Base-by-base conservation (phyloP, 108 stramenopile species). In the Pseudonitzschia multistriata region DNA sequence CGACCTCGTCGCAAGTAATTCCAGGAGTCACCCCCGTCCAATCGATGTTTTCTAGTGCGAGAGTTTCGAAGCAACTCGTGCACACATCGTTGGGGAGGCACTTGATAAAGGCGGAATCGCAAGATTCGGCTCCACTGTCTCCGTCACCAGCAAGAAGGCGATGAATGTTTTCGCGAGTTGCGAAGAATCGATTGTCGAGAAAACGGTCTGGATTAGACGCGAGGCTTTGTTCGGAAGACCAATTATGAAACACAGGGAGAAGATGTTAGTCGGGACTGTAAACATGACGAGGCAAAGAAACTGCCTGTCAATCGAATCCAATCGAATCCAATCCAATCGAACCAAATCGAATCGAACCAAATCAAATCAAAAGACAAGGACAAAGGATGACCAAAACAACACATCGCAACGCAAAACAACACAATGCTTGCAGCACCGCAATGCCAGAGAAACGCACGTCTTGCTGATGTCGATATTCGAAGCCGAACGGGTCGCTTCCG, bases 11-110 rank as follows among this genome's bases (percentile, higher is more conserved):
- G 66, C 93, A 94, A 8, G 81, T 74, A n/a, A 86, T 86, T 55
- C 87, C 83, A 5, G 81, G 78, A 3, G 89, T 70, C 28, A 94
- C 87, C 34, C 84, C 82, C 15, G 90, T 76, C 93, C 93, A 94
- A 56, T 94, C 93, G 54, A 94, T 81, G 42, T 76, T 62, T 49
- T 85, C 67, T 17, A 68, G 63, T 49, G 87, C 67, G 31, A 94
- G 36, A 22, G 81, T 45, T 28, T 66, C 69, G 67, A 94, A 94
- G 77, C 93, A 94, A n/a, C 68, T 50, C 37, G 81, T 71, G 63
- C 93, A 94, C 24, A 72, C 61, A 52, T 68, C 49, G 70, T 83
- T 66, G 52, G 76, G 72, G 42, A 94, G 28, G 74, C 93, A 94
- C 28, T 66, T 11, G 19, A 90, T 57, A 67, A 94, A 94, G 24